Conservation (phyloP, 228 moss, liverwort and hornwort species). For the Sphagnum magellanicum region DNA sequence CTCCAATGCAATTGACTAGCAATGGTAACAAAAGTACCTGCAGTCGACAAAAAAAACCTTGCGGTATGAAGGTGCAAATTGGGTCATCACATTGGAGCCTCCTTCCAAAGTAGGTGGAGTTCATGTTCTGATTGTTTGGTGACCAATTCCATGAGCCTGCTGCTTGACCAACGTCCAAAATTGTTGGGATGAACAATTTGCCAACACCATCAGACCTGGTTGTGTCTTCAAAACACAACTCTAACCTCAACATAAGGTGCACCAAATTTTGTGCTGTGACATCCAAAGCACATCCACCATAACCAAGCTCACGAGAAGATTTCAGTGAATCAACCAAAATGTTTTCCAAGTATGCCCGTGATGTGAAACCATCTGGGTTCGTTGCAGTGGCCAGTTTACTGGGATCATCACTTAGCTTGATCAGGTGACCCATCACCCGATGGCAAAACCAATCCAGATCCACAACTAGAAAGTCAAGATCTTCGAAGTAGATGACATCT, state of each 20-base stretch:
- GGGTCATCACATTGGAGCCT: neutral
- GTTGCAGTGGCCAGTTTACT: neutral
- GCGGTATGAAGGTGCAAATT: neutral
- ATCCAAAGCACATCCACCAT: neutral
- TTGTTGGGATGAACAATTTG: neutral
- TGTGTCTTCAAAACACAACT: neutral
- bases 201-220: neutral
- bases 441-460: slow-evolving; percentile 4
- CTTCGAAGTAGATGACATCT: slow-evolving; percentile 6
- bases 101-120: neutral
- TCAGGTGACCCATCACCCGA: neutral
- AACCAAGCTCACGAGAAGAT: too few species aligned
- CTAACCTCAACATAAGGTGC: slow-evolving; percentile 2
- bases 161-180: neutral
- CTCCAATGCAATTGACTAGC: too few species aligned
- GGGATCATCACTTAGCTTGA: neutral
- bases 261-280: neutral
- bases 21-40: neutral
- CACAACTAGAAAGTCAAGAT: slow-evolving; percentile 3
- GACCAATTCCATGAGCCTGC: neutral
- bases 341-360: neutral
- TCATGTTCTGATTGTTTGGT: neutral
- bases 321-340: neutral
- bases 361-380: neutral
- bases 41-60: neutral